phyloP scores from a whole-genome alignment of 441 rosid species.

The Euphorbia corollata region DNA sequence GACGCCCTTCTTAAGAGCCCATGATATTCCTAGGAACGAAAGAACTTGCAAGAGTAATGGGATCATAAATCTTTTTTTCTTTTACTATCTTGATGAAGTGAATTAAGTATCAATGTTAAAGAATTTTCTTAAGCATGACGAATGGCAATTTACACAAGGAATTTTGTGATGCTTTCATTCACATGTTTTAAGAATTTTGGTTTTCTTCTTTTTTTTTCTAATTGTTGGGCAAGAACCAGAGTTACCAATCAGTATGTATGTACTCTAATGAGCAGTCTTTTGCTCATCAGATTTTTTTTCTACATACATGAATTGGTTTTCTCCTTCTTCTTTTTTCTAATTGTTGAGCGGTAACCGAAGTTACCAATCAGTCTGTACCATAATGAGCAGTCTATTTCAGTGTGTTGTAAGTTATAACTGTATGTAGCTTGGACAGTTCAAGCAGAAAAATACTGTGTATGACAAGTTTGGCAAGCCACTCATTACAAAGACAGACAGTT shows the following conservation, averaged over 20 bases:
- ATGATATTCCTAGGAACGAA: neutral
- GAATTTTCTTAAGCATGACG: neutral
- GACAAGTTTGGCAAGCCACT: constrained; percentile 43
- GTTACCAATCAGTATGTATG: neutral
- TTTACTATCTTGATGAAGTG: neutral
- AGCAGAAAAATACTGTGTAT: constrained; percentile 41
- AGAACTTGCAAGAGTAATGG: neutral
- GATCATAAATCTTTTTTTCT: neutral
- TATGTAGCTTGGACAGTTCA: constrained; percentile 59
- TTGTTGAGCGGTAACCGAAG: neutral
- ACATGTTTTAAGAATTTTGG: neutral
- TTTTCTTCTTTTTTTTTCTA: neutral
- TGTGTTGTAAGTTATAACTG: constrained; percentile 23
- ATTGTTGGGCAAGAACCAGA: neutral
- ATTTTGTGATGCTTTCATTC: neutral
- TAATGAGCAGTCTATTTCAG: neutral
- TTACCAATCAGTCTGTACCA: neutral
- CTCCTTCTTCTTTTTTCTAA: neutral
- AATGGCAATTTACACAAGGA: neutral
- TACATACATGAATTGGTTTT: no score
- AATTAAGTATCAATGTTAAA: neutral
- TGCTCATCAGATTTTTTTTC: no score
- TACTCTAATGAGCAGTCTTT: neutral
- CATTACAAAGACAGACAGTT: constrained; percentile 49
- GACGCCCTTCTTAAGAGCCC: neutral